Conservation (phyloP, 208 protist species). For the Trypanosoma brucei region DNA sequence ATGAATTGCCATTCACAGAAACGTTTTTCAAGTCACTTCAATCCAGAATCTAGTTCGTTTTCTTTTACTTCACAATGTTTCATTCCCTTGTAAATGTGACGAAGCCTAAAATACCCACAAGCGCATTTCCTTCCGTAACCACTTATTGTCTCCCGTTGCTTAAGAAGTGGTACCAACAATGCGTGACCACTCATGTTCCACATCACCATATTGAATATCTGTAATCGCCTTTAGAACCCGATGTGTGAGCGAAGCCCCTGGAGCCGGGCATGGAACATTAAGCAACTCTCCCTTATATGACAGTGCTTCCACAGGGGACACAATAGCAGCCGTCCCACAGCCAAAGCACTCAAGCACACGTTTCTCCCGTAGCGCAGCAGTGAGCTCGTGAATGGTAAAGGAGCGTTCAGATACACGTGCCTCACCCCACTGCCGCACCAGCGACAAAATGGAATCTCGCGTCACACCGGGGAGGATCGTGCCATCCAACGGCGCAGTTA, state of each 20-base stretch:
- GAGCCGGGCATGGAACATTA: slow-evolving; percentile 41
- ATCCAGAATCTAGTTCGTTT: no score
- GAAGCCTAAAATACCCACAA: no score
- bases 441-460: slow-evolving; percentile 91
- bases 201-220: slow-evolving; percentile 69
- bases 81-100: no score
- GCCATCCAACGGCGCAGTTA: slow-evolving; percentile 93
- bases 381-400: slow-evolving; percentile 86
- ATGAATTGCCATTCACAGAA: no score
- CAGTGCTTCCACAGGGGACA: slow-evolving; percentile 91
- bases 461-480: slow-evolving; percentile 96
- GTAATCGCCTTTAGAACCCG: slow-evolving; percentile 51
- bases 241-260: slow-evolving; percentile 30
- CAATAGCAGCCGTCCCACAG: slow-evolving; percentile 95
- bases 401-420: slow-evolving; percentile 83
- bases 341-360: slow-evolving; percentile 95
- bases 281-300: slow-evolving; percentile 68
- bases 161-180: slow-evolving; percentile 18
- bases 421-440: slow-evolving; percentile 81
- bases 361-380: slow-evolving; percentile 73
- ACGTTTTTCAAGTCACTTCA: no score
- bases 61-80: no score
- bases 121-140: no score
- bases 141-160: no score
- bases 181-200: slow-evolving; percentile 43